Base-by-base conservation (phyloP, 164 flowering plant species). In the Kingdonia uniflora region DNA sequence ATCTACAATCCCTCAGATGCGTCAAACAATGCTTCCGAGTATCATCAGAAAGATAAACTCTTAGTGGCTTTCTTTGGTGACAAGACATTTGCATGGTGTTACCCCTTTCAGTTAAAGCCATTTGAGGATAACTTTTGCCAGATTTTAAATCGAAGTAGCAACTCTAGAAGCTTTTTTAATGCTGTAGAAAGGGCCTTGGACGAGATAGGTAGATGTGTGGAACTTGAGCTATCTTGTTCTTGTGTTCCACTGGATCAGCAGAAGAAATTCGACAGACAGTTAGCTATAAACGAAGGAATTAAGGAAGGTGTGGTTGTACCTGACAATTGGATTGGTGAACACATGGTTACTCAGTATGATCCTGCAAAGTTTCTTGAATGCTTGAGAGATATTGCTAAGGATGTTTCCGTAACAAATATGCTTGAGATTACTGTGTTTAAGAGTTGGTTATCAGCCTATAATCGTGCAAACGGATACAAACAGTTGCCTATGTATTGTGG, bases 31-130 rank as follows among this genome's bases (percentile, higher is more conserved):
- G 94, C 91, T 0, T 33, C 57, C 41, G 74, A 76, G 65, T 52
- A 53, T 19, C 73, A 64, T 14, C 68, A 61, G 41, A 71, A 42
- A 48, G 73, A 63, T 22, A 64, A 67, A 8, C 47, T 76, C 14
- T 74, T 87, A n/a, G 91, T 90, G 19, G 89, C 83, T 0, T 84
- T 71, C 25, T 87, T 82, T 60, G 95, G 88, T 5, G 86, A 85
- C 58, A 69, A 73, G 1, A 71, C 85, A 0, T 82, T 80, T 69
- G 79, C 87, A 41, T 90, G 97, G 97, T 87, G 96, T 56, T 43
- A 59, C 33, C 76, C 82, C 0, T 76, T 80, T 40, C 85, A 78
- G 53, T 52, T 90, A 55, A 76, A 67, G 53, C 80, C 85, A 2
- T 90, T 90, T 57, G 69, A 35, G 48, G 72, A 76, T 51, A 69